Evolutionary conservation across 306 rosid genomes (phyloP).

Genomic region (Citrullus colocynthis): DNA sequence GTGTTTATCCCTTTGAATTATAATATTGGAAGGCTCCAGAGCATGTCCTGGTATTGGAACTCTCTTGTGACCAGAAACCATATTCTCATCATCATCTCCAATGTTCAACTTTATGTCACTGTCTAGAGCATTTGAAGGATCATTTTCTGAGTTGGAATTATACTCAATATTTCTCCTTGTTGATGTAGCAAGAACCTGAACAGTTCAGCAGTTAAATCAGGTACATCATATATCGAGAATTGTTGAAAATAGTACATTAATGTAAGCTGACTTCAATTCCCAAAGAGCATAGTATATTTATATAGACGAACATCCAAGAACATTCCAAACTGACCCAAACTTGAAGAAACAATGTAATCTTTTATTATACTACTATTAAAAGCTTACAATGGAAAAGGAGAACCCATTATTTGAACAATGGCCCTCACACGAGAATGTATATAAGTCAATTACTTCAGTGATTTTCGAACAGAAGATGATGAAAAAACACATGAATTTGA

Average conservation of each 20-base stretch:
- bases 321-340: background rate
- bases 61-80: slow-evolving; percentile 58
- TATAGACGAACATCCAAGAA: background rate
- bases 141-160: slow-evolving; percentile 27
- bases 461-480: background rate
- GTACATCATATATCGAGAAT: background rate
- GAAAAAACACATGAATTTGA: background rate
- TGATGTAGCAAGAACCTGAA: slow-evolving; percentile 81
- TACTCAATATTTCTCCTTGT: slow-evolving; percentile 34
- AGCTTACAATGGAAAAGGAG: background rate
- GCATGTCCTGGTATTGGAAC: slow-evolving; percentile 18
- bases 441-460: background rate
- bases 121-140: slow-evolving; percentile 38
- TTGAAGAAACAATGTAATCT: background rate
- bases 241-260: background rate
- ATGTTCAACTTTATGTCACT: slow-evolving; percentile 38
- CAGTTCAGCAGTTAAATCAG: background rate
- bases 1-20: slow-evolving; percentile 64
- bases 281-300: background rate
- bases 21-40: slow-evolving; percentile 33
- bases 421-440: background rate
- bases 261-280: background rate
- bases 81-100: slow-evolving; percentile 70
- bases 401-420: background rate
- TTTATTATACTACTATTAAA: background rate